phyloP scores from a whole-genome alignment of 306 rosid genomes.

The Quercus cerris region DNA sequence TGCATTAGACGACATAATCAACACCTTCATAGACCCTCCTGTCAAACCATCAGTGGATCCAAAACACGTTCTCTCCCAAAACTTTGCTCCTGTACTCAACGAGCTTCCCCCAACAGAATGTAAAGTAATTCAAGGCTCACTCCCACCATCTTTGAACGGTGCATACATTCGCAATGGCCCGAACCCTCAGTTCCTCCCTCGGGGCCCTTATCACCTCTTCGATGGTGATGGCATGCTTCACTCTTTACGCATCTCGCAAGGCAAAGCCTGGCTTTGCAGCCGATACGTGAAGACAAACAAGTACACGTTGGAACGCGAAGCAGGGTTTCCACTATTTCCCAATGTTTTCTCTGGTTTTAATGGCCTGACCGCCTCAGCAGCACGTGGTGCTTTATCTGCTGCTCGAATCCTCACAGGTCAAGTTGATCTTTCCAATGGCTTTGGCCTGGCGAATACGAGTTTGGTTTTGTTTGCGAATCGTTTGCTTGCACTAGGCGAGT shows the following conservation, averaged over 20 bases:
- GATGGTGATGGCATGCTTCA: constrained; percentile 97
- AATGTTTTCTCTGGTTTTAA: constrained; percentile 75
- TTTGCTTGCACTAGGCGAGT: constrained; percentile 74
- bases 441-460: constrained; percentile 83
- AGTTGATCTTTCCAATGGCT: constrained; percentile 60
- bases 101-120: constrained; percentile 88
- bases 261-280: constrained; percentile 69
- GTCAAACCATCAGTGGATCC: constrained; percentile 61
- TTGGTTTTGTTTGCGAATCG: constrained; percentile 55
- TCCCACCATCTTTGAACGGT: constrained; percentile 65
- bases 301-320: constrained; percentile 57
- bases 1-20: constrained; percentile 60
- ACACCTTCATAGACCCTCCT: constrained; percentile 84
- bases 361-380: constrained; percentile 59
- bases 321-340: constrained; percentile 65
- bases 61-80: constrained; percentile 44
- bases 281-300: constrained; percentile 74
- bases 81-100: constrained; percentile 61
- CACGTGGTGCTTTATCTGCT: constrained; percentile 60
- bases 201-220: constrained; percentile 92
- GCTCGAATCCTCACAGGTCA: constrained; percentile 62
- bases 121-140: constrained; percentile 37
- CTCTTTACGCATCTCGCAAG: constrained; percentile 51
- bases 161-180: constrained; percentile 93
- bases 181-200: constrained; percentile 84